Percentiles rank a stretch among this genome's conserved stretches.
Evolutionary conservation across 2,329 filamentous ascomycete species (phyloP).

Genomic region (Chaetoscypha palmicola): DNA sequence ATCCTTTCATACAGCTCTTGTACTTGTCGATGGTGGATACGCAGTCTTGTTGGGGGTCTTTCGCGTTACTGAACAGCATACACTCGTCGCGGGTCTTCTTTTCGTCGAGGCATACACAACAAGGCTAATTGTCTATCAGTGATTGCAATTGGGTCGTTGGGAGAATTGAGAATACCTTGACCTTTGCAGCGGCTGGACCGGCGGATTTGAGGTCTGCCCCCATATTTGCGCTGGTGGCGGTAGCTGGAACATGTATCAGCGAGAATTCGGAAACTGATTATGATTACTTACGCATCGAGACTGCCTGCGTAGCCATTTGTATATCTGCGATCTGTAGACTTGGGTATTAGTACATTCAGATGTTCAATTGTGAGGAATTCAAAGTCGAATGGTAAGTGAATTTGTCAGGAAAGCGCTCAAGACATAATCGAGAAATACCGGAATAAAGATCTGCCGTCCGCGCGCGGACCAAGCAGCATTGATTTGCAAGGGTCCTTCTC

Average conservation of each 20-base stretch:
- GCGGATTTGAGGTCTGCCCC: slow-evolving; percentile 23
- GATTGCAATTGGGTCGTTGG: neutral
- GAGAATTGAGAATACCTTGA: slow-evolving; percentile 21
- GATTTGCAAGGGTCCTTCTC: neutral
- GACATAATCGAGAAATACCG: neutral
- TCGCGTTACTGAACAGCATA: slow-evolving; percentile 90
- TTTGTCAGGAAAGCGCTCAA: slow-evolving; percentile 13
- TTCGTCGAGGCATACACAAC: slow-evolving; percentile 96
- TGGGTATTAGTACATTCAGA: slow-evolving; percentile 19
- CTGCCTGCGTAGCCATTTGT: slow-evolving; percentile 25
- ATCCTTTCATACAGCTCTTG: slow-evolving; percentile 85
- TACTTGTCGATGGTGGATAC: slow-evolving; percentile 77
- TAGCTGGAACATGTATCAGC: slow-evolving; percentile 20
- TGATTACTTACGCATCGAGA: slow-evolving; percentile 25
- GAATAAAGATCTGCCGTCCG: slow-evolving; percentile 2
- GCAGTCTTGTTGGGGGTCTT: slow-evolving; percentile 80
- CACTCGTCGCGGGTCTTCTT: slow-evolving; percentile 92
- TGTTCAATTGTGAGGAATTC: neutral
- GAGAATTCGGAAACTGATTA: neutral
- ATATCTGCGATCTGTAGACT: slow-evolving; percentile 16
- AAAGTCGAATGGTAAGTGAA: slow-evolving; percentile 1
- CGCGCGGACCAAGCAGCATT: neutral
- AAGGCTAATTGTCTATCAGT: slow-evolving; percentile 54
- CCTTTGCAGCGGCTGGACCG: slow-evolving; percentile 18
- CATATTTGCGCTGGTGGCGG: slow-evolving; percentile 25